phyloP scores from a whole-genome alignment of 202 grass and related monocot species.

The Setaria viridis region DNA sequence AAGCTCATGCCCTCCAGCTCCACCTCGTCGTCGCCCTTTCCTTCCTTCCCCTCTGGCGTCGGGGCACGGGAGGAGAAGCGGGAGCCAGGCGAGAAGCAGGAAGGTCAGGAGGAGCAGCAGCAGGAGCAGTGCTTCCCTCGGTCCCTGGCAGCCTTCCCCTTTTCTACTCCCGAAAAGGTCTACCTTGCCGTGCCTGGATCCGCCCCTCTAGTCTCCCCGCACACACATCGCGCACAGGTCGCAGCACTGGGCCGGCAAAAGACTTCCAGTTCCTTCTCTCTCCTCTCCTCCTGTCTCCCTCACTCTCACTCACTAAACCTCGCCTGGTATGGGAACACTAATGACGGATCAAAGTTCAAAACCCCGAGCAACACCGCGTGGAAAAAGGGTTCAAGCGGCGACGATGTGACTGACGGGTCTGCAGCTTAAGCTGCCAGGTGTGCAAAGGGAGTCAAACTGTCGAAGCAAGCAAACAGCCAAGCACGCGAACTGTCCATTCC shows the following conservation, averaged over 20 bases:
- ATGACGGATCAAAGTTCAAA: neutral
- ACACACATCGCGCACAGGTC: neutral
- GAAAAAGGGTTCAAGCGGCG: no score
- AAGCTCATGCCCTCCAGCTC: conserved; percentile 49
- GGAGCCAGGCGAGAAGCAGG: neutral
- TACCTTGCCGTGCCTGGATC: conserved; percentile 22
- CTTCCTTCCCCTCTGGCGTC: neutral
- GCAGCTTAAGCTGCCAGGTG: neutral
- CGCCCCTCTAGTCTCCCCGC: neutral
- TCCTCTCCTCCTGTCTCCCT: neutral
- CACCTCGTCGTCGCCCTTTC: neutral
- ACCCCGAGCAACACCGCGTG: neutral
- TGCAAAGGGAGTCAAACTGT: neutral
- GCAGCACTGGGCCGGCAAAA: neutral
- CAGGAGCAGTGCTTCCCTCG: neutral
- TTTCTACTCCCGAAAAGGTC: conserved; percentile 4
- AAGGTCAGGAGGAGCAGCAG: neutral
- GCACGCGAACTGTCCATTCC: neutral
- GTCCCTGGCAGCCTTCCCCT: neutral
- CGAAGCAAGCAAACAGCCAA: neutral
- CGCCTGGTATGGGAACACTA: neutral
- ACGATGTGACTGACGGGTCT: neutral
- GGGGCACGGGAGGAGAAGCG: neutral
- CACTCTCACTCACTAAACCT: neutral
- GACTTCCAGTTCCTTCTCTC: neutral